Base-by-base conservation (phyloP, 495 filamentous ascomycete species). In the Astrocystis sublimbata region DNA sequence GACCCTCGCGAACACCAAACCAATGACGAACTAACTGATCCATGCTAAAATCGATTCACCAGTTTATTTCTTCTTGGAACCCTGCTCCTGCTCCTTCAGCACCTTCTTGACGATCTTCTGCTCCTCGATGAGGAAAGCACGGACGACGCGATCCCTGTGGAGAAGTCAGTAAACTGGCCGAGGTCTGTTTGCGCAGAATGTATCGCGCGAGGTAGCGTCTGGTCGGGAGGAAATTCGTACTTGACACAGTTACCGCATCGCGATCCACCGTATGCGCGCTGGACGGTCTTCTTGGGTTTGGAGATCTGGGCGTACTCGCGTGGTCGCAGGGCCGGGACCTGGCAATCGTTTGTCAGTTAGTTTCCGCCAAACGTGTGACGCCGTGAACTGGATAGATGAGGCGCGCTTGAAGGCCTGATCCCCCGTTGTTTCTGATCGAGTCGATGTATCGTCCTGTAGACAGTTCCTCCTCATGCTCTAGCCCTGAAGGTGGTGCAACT, bases 41-140 rank as follows among this genome's bases (percentile, higher is more conserved):
- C 70, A 70, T 68, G 65, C 70, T 65, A 45, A 63, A 64, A 61
- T 72, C 63, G 53, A 49, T 56, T n/a, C 61, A 58, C 58, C 45
- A 62, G 55, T 71, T 70, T 81, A 85, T 82, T 90, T 90, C 90
- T 96, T 96, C 83, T 93, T 90, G 67, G 77, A 69, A 82, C 89
- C 83, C 68, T 74, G 67, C 72, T 66, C 76, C 71, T 82, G 79
- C 76, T 97, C 92, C 87, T 96, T 93, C 78, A 96, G 87, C 71
- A 98, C 94, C 90, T 98, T 98, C 92, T 99, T 98, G 81, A 99
- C 96, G 70, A 99, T 97, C 92, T 98, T 98, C 85, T 99, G 94
- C 87, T 99, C 94, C 85, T 98, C 94, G 68, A 98, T 97, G 82
- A 98, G 82, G 88, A 97, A 98, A 46, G 94, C 96, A 65, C 96